A percentile compares a stretch with the other conserved stretches of the same genome.
Evolutionary conservation across 2,329 filamentous ascomycete genomes (phyloP).

Genomic region (Calonectria multiphialidica): DNA sequence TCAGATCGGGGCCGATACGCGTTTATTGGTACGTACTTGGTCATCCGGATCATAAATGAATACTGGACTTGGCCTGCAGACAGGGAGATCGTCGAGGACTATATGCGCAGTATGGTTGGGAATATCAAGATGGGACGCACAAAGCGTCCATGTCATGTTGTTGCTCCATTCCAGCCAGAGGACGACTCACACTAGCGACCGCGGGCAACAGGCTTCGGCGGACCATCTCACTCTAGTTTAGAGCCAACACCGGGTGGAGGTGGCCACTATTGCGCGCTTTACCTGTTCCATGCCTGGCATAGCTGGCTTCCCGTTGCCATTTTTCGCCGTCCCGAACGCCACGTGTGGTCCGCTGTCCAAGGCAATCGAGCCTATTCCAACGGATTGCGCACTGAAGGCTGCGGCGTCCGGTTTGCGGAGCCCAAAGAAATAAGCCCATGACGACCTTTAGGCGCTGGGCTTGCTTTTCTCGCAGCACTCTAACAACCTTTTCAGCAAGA

Average conservation of each 20-base stretch:
- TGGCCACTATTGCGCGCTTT: background rate
- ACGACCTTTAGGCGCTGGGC: background rate
- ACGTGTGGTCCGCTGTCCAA: background rate
- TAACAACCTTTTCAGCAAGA: background rate
- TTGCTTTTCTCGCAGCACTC: constrained; percentile 1
- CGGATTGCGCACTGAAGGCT: background rate
- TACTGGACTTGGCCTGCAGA: background rate
- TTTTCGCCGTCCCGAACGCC: background rate
- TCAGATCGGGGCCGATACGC: background rate
- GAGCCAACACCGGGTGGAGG: background rate
- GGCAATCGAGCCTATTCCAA: background rate
- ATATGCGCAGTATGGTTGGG: background rate
- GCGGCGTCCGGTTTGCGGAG: background rate
- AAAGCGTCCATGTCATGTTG: too few species aligned
- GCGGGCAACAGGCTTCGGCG: background rate
- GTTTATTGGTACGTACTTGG: background rate
- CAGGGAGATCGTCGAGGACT: background rate
- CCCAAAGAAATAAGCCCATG: background rate
- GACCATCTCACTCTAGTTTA: background rate
- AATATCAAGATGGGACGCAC: background rate
- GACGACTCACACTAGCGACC: background rate
- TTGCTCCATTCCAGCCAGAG: too few species aligned
- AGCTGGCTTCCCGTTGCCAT: background rate
- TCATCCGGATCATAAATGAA: too few species aligned
- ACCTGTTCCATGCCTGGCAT: background rate